phyloP scores from a whole-genome alignment of 2,329 filamentous ascomycete genomes.

The Cladobotryum protrusum region DNA sequence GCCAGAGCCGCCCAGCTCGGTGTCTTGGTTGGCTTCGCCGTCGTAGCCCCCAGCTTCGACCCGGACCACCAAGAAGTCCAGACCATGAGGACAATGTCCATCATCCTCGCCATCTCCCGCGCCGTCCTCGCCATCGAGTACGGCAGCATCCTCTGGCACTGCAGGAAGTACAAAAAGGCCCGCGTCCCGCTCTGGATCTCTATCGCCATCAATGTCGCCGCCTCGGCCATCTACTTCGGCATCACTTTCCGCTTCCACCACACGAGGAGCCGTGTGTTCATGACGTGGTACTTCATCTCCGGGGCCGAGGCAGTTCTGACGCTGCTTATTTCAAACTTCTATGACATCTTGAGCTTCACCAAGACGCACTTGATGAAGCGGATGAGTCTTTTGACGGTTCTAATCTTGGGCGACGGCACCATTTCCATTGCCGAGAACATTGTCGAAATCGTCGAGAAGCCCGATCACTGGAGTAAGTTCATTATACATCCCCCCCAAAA shows the following conservation, averaged over 20 bases:
- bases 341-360: conserved; percentile 53
- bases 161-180: conserved; percentile 33
- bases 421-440: conserved; percentile 51
- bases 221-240: conserved; percentile 35
- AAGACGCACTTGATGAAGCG: conserved; percentile 58
- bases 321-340: conserved; percentile 48
- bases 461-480: conserved; percentile 33
- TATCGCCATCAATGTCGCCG: conserved; percentile 28
- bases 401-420: conserved; percentile 61
- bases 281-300: conserved; percentile 49
- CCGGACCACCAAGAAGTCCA: conserved; percentile 30
- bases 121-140: conserved; percentile 51
- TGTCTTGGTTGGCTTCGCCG: conserved; percentile 59
- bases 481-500: too few species aligned
- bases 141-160: conserved; percentile 38
- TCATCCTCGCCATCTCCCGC: conserved; percentile 47
- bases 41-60: conserved; percentile 46
- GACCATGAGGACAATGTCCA: conserved; percentile 36
- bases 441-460: conserved; percentile 40
- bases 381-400: conserved; percentile 57
- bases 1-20: conserved; percentile 56
- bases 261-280: conserved; percentile 29
- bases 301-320: conserved; percentile 45
- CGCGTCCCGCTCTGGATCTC: conserved; percentile 30
- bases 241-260: conserved; percentile 34